phyloP scores from a whole-genome alignment of 768 basidiomycete genomes.

The Mycena crocata region DNA sequence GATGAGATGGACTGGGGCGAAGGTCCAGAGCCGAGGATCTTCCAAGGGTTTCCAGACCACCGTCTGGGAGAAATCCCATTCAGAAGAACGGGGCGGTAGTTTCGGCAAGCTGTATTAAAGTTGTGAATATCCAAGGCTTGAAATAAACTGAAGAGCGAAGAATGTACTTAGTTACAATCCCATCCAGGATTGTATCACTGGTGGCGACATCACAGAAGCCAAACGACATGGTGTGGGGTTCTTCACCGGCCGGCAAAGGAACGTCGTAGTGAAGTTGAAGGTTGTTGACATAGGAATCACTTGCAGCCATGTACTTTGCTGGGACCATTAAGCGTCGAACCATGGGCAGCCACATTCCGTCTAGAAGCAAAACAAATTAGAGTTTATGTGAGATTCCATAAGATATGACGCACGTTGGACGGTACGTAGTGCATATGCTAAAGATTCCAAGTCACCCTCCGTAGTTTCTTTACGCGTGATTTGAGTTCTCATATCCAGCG shows the following conservation, averaged over 20 bases:
- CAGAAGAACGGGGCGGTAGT: not conserved
- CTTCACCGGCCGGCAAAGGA: not conserved
- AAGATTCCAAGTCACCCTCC: not conserved
- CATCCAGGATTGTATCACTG: not conserved
- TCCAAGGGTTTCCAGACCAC: constrained; percentile 8
- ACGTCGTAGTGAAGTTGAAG: not conserved
- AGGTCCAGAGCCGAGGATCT: not conserved
- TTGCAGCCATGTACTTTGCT: not conserved
- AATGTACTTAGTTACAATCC: not conserved
- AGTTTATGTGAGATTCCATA: not conserved
- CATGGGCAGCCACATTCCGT: constrained; percentile 16
- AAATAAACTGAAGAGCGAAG: too few relatives aligned
- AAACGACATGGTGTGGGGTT: not conserved
- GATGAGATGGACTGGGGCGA: not conserved
- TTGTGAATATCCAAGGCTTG: too few relatives aligned
- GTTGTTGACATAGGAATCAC: not conserved
- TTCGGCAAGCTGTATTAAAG: not conserved
- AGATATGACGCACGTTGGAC: not conserved
- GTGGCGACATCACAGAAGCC: not conserved
- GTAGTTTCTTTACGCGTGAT: not conserved
- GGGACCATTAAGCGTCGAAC: constrained; percentile 2
- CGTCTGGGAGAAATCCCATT: not conserved
- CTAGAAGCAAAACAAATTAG: not conserved
- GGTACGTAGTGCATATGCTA: not conserved
- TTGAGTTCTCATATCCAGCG: not conserved